Evolutionary conservation across 78 protist species (phyloP).

Genomic region (Pigoraptor vietnamica): DNA sequence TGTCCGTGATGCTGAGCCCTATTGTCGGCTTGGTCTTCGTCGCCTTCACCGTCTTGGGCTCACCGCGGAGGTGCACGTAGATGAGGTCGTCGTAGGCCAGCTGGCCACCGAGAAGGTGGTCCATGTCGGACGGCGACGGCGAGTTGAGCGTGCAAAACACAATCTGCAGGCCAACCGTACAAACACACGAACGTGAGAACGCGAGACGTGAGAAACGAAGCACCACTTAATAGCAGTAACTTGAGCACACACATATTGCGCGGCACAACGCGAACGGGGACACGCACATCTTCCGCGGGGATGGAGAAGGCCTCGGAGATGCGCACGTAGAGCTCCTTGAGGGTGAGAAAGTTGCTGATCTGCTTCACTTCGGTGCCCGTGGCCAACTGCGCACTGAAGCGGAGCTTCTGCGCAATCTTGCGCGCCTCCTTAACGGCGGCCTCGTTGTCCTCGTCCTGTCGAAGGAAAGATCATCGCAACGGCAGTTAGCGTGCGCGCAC

Average conservation of each 20-base stretch:
- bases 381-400: background rate
- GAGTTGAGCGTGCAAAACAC: conserved; percentile 16
- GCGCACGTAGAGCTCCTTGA: conserved; percentile 12
- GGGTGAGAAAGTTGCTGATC: background rate
- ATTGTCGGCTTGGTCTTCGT: background rate
- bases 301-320: background rate
- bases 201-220: background rate
- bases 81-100: conserved; percentile 1
- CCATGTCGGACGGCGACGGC: conserved; percentile 4
- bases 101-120: conserved; percentile 9
- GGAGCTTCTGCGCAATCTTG: background rate
- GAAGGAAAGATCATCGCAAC: background rate
- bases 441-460: no score
- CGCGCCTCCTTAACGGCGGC: background rate
- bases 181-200: background rate
- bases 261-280: no score
- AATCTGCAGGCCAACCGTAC: background rate
- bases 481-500: background rate
- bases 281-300: background rate
- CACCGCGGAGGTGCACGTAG: background rate
- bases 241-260: background rate
- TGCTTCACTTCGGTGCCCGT: background rate
- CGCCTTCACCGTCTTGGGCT: background rate
- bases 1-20: conserved; percentile 14
- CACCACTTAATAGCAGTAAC: no score